Percentiles rank a stretch among this genome's conserved stretches.
Conservation (phyloP, 257 asterid species). For the Ocimum tenuiflorum region DNA sequence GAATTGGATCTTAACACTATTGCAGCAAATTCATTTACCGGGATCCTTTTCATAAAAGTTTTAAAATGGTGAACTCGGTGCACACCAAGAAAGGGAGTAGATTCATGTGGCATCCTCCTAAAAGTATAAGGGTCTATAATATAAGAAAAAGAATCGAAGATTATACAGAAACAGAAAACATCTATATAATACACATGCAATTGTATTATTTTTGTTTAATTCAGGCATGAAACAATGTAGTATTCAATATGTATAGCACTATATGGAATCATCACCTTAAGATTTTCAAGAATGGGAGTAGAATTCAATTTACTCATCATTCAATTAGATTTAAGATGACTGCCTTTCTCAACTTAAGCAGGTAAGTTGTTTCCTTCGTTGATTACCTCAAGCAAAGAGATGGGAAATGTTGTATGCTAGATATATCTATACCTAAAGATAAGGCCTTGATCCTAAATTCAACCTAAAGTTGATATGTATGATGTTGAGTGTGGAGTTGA, state of each 20-base stretch:
- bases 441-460: constrained; percentile 1
- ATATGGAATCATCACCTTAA: neutral
- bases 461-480: neutral
- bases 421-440: neutral
- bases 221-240: neutral
- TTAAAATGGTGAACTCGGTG: neutral
- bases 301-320: neutral
- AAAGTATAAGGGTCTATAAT: neutral
- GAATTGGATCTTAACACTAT: neutral
- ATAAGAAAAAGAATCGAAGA: neutral
- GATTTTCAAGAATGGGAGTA: neutral
- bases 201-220: neutral
- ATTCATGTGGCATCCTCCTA: neutral
- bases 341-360: neutral
- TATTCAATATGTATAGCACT: neutral
- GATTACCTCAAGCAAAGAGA: neutral
- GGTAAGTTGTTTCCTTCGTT: neutral
- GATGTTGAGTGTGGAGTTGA: neutral
- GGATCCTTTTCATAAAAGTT: neutral
- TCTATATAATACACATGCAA: no score
- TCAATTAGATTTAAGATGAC: neutral
- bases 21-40: neutral
- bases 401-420: neutral
- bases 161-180: neutral
- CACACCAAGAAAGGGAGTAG: neutral